A percentile compares a stretch with the other conserved stretches of the same genome.
phyloP scores from a whole-genome alignment of 331 rosid species.

The Malus hybrid region DNA sequence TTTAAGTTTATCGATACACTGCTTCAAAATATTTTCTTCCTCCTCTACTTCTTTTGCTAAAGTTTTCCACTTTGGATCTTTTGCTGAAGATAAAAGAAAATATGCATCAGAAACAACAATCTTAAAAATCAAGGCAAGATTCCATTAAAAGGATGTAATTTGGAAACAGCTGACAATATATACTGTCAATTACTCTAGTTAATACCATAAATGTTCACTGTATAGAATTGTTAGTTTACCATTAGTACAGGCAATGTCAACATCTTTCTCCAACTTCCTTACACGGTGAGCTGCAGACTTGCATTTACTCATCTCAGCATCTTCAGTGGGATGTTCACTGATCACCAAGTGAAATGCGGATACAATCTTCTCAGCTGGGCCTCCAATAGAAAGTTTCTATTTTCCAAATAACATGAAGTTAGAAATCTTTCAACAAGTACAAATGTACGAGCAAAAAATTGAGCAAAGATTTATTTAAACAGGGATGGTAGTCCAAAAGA shows the following conservation, averaged over 20 bases:
- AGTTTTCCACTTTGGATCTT: slow-evolving; percentile 70
- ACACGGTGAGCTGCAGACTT: slow-evolving; percentile 63
- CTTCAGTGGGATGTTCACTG: slow-evolving; percentile 67
- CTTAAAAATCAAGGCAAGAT: background rate
- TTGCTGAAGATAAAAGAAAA: slow-evolving; percentile 47
- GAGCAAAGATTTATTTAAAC: background rate
- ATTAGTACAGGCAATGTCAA: slow-evolving; percentile 52
- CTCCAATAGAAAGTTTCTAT: slow-evolving; percentile 83
- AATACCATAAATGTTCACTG: slow-evolving; percentile 5
- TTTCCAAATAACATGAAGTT: slow-evolving; percentile 14
- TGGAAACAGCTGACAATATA: background rate
- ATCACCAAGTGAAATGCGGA: slow-evolving; percentile 80
- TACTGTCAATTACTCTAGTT: background rate
- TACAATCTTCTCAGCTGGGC: slow-evolving; percentile 76
- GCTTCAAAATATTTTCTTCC: slow-evolving; percentile 64
- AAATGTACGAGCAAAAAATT: background rate
- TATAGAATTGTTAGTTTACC: slow-evolving; percentile 34
- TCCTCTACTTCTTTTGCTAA: slow-evolving; percentile 68
- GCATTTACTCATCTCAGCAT: slow-evolving; percentile 76
- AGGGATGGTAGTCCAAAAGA: background rate
- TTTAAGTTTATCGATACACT: slow-evolving; percentile 69
- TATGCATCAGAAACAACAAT: slow-evolving; percentile 24
- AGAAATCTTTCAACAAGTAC: slow-evolving; percentile 3
- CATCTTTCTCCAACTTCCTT: slow-evolving; percentile 70
- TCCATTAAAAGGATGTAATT: background rate